A percentile compares a stretch with the other conserved stretches of the same genome.
phyloP scores from a whole-genome alignment of 140 eudicot species.

The Cichorium intybus region DNA sequence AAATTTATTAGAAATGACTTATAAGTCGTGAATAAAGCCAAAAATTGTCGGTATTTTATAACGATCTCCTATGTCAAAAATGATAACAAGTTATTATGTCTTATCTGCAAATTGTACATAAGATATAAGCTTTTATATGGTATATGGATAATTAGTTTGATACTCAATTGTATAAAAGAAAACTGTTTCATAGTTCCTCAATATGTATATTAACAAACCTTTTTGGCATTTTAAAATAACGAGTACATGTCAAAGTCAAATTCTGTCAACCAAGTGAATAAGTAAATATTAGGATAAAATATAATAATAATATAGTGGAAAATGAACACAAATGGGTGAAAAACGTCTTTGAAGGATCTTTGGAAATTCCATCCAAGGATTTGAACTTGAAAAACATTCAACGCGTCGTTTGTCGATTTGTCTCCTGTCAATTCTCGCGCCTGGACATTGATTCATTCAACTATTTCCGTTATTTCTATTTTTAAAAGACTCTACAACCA shows the following conservation, averaged over 20 bases:
- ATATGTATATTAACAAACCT: not conserved
- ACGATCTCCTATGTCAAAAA: too few relatives aligned
- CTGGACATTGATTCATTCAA: constrained; percentile 36
- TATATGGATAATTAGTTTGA: too few relatives aligned
- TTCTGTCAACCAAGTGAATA: not conserved
- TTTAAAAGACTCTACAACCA: not conserved
- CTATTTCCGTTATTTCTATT: not conserved
- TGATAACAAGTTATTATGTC: too few relatives aligned
- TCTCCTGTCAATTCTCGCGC: constrained; percentile 21
- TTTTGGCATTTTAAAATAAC: too few relatives aligned
- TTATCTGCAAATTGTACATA: too few relatives aligned
- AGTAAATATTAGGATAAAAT: not conserved
- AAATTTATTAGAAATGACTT: too few relatives aligned
- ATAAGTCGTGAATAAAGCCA: too few relatives aligned
- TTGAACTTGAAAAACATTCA: constrained; percentile 29
- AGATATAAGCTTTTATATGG: too few relatives aligned
- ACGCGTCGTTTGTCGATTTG: constrained; percentile 23
- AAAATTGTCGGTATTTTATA: too few relatives aligned
- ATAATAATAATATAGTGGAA: not conserved
- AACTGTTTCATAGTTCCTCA: too few relatives aligned
- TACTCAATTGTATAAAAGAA: too few relatives aligned
- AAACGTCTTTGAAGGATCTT: constrained; percentile 46
- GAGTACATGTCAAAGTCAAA: not conserved
- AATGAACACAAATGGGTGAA: constrained; percentile 18
- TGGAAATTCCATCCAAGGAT: constrained; percentile 12